Percentiles rank a stretch among this genome's conserved stretches.
phyloP scores from a whole-genome alignment of 75 land plant species.

The Picea glauca region DNA sequence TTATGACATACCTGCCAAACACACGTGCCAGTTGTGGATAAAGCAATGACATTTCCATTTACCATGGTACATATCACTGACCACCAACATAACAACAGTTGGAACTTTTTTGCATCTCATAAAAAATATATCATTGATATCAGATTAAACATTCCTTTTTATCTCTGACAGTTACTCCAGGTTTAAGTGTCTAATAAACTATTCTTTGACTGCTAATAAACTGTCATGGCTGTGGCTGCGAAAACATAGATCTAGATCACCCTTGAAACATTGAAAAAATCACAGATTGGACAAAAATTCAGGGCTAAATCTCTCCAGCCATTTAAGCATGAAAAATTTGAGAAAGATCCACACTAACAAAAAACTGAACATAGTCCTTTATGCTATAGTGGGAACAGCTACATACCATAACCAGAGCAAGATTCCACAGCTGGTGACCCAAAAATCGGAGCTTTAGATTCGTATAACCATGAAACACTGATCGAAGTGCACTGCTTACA shows the following conservation, averaged over 20 bases:
- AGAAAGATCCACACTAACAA: not conserved
- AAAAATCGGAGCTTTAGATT: conserved; percentile 64
- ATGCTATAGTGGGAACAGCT: not conserved
- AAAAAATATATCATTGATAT: not conserved
- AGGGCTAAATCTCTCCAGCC: not conserved
- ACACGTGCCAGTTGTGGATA: conserved; percentile 37
- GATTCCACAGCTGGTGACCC: conserved; percentile 52
- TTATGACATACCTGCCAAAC: conserved; percentile 59
- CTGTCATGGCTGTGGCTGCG: too few species aligned
- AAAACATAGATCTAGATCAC: too few species aligned
- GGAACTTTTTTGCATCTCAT: not conserved
- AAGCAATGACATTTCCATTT: conserved; percentile 60
- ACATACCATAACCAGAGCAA: conserved; percentile 51
- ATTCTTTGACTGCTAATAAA: too few species aligned
- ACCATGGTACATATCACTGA: conserved; percentile 77
- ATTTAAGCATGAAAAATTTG: not conserved
- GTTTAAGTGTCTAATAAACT: too few species aligned
- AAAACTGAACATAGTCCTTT: not conserved
- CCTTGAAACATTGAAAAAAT: too few species aligned
- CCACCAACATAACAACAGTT: not conserved
- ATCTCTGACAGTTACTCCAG: too few species aligned
- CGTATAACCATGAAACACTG: conserved; percentile 39
- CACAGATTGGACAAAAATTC: not conserved
- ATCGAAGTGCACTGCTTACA: conserved; percentile 34
- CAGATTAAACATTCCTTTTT: not conserved